A percentile compares a stretch with the other conserved stretches of the same genome.
These are phyloP conservation scores for Juncus inflexus DNA, from an alignment of 176 grass and related monocot species.

Conservation along the genomic window DNA sequence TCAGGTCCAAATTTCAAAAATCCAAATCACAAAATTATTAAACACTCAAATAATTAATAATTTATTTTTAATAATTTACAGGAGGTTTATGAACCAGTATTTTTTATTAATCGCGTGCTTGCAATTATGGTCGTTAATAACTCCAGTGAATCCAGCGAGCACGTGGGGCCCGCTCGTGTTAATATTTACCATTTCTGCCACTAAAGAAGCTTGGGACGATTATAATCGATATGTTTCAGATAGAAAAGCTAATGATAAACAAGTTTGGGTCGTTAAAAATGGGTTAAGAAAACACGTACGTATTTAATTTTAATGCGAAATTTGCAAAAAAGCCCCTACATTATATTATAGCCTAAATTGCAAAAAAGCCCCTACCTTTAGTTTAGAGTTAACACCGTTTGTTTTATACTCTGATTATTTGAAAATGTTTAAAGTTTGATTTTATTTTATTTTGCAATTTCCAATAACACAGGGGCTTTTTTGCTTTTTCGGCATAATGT, in stretches of 20 bases:
- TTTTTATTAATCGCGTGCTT: conserved; percentile 92
- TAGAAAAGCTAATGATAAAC: conserved; percentile 85
- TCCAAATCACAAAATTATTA: no score
- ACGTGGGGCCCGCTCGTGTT: conserved; percentile 94
- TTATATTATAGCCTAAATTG: not conserved
- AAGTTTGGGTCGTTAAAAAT: conserved; percentile 92
- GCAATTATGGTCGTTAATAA: conserved; percentile 93
- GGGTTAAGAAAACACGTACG: conserved; percentile 80
- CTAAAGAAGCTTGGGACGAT: conserved; percentile 99
- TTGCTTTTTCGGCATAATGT: not conserved
- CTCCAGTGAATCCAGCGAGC: conserved; percentile 95
- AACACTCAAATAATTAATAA: no score
- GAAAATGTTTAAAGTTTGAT: not conserved
- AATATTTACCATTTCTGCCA: conserved; percentile 88
- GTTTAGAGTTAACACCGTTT: no score
- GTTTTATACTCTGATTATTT: not conserved
- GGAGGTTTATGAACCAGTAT: conserved; percentile 98
- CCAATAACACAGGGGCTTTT: not conserved
- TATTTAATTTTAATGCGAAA: not conserved
- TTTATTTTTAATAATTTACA: conserved; percentile 35
- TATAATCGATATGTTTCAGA: conserved; percentile 93
- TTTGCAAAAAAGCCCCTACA: conserved; percentile 1
- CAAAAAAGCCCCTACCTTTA: no score
- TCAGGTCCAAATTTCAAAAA: conserved; percentile 54
- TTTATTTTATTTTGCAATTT: conserved; percentile 8